Base-by-base conservation (phyloP, 2,329 filamentous ascomycete species). In the Paraphaeosphaeria sporulosa region DNA sequence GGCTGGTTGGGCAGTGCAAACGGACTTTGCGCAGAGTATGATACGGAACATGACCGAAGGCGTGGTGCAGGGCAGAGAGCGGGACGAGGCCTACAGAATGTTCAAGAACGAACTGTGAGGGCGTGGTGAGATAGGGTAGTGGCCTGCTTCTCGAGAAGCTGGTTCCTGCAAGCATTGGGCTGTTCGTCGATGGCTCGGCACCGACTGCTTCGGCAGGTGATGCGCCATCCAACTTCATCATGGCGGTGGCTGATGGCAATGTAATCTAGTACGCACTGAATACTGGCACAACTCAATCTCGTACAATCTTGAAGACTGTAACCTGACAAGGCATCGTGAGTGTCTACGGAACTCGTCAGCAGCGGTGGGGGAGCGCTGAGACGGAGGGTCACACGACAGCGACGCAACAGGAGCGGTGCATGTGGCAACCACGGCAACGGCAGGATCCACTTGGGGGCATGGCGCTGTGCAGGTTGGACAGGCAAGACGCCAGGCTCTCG, bases 1-100 rank as follows among this genome's bases (percentile, higher is more conserved):
- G 25, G 55, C 58, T n/a, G 30, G 23, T 13, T 64, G 64, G 64
- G 60, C 51, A 15, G 48, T 66, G 13, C 58, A 66, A 25, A 64
- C 62, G 25, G 49, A 61, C 5, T 58, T 51, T 15, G 34, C 17
- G 8, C 62, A 64, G 36, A n/a, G 0, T 0, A 4, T 61, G 6
- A 58, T 66, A 60, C 27, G 23, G 13, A 64, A 66, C 17, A 36
- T 61, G 10, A 60, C 47, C 12, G 25, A 53, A 19, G 21, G 19
- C 17, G 27, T 44, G 25, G 15, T 34, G 25, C 10, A 47, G 19
- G n/a, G 38, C 10, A 34, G 17, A 34, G 40, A 55, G 17, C 21
- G 43, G 3, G n/a, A 6, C n/a, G 23, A 15, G 23, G n/a, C 13
- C 13, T 53, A 21, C 21, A 7, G 8, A 25, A 13, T 2, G 13